Conservation (phyloP, 371 early-diverging fungal genomes). For the Lichtheimia hyalospora region DNA sequence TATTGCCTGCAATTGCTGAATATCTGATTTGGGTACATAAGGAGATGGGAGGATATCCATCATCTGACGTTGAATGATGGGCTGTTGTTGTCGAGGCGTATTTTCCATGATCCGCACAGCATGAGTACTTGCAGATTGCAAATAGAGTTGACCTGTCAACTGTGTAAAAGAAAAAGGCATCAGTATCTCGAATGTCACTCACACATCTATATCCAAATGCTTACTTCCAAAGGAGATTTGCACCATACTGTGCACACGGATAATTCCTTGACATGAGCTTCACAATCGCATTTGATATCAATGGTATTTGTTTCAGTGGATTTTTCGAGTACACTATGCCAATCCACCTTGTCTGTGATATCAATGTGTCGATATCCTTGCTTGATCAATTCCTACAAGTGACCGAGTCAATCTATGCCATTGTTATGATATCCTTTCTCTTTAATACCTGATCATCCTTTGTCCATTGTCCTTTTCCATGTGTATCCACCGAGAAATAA, state of each 20-base stretch:
- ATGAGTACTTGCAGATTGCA: constrained; percentile 17
- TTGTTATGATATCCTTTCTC: background rate
- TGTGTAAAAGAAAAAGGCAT: background rate
- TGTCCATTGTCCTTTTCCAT: constrained; percentile 12
- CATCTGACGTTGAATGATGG: background rate
- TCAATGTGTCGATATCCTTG: constrained; percentile 35
- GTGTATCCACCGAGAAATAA: constrained; percentile 5
- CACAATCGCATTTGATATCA: constrained; percentile 6
- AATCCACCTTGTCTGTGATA: constrained; percentile 33
- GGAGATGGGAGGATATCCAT: background rate
- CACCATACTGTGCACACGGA: constrained; percentile 34
- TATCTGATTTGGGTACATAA: background rate
- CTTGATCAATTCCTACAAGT: constrained; percentile 6
- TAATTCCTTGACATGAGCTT: constrained; percentile 15
- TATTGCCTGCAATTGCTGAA: background rate
- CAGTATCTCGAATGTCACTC: too few relatives aligned
- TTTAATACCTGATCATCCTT: constrained; percentile 19
- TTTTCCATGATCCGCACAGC: constrained; percentile 1
- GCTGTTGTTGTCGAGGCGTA: background rate
- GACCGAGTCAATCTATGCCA: background rate
- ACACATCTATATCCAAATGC: background rate
- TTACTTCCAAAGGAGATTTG: constrained; percentile 30
- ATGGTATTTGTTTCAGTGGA: constrained; percentile 6
- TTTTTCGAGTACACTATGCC: constrained; percentile 7
- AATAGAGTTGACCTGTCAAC: constrained; percentile 27